Evolutionary conservation across 805 yeast species (phyloP), one percentile per base, ranked within the genome.

Genomic region (Candida stauntonica): DNA sequence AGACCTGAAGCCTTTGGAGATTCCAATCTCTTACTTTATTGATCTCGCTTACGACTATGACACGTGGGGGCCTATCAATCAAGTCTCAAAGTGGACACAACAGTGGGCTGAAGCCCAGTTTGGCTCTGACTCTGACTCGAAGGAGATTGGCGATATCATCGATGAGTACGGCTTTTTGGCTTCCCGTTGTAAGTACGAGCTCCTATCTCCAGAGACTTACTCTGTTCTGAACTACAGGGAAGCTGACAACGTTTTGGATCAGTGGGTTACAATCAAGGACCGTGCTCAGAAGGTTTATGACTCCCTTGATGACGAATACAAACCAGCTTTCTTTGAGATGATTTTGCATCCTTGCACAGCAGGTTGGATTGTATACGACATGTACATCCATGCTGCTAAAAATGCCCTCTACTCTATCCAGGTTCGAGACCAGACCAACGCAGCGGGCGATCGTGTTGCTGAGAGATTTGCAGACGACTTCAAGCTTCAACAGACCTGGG

Each of bases 11-110:
- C 42, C 45, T 5, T 20, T 42, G 26, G 45, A 42, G 24, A 26
- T 42, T 15, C 45, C 45, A 18, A 42, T 42, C 36, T 38, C 42
- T 12, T 38, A 42, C 31, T 42, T 42, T 35, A 29, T 42, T 7
- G 45, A 42, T 19, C 15, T 42, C 27, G 45, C 37, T 7, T 42
- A 42, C 17, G 45, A 42, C 35, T 42, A 38, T 31, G 42, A 38
- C 15, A 28, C 32, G 3, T 42, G 45, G 45, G 45, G 45, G 3
- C 21, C 21, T 7, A 2, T 32, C 7, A 34, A 34, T 16, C 15
- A 15, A 13, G 45, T 42, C 4, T 18, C 28, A 3, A 14, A 21
- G 7, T 42, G 45, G 45, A 38, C 45, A 4, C 30, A 27, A 14
- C 12, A 35, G 11, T 42, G 41, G 39, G 45, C 41, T 1, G 9